Conservation (phyloP, 1,284 basidiomycete species). For the Apiotrichum laibachii region DNA sequence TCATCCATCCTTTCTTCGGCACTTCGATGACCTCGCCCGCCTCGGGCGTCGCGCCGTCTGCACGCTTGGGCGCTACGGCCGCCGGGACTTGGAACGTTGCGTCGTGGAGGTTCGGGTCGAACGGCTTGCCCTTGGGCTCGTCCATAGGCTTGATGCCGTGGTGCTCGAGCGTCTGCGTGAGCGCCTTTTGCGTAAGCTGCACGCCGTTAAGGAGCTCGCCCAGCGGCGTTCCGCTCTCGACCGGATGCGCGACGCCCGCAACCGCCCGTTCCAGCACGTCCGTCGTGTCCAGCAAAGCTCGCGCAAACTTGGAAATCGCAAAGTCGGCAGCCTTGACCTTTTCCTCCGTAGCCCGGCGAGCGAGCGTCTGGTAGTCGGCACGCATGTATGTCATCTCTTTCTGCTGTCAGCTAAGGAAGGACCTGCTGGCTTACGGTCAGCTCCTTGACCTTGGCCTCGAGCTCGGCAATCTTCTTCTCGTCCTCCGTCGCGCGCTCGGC, state of each 20-base stretch:
- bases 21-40: slow-evolving; percentile 88
- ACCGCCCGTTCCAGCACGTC: slow-evolving; percentile 89
- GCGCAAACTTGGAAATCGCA: slow-evolving; percentile 86
- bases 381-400: slow-evolving; percentile 79
- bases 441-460: slow-evolving; percentile 25
- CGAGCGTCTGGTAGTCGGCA: slow-evolving; percentile 93
- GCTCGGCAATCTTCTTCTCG: slow-evolving; percentile 25
- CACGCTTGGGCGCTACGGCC: slow-evolving; percentile 63
- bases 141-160: slow-evolving; percentile 86
- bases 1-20: slow-evolving; percentile 85
- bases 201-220: slow-evolving; percentile 78
- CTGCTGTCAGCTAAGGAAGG: slow-evolving; percentile 51
- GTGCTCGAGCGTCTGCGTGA: slow-evolving; percentile 84
- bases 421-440: slow-evolving; percentile 8
- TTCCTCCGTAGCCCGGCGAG: slow-evolving; percentile 84
- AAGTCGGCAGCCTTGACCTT: slow-evolving; percentile 89
- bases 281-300: slow-evolving; percentile 83
- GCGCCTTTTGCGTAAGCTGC: slow-evolving; percentile 83
- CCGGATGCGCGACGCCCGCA: slow-evolving; percentile 65
- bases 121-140: slow-evolving; percentile 69
- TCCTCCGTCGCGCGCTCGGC: background rate
- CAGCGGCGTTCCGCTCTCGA: slow-evolving; percentile 57
- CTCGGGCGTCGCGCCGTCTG: slow-evolving; percentile 51
- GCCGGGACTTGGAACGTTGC: slow-evolving; percentile 88
- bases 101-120: slow-evolving; percentile 94